Evolutionary conservation across 140 eudicot genomes (phyloP).

Genomic region (Bidens hawaiensis): DNA sequence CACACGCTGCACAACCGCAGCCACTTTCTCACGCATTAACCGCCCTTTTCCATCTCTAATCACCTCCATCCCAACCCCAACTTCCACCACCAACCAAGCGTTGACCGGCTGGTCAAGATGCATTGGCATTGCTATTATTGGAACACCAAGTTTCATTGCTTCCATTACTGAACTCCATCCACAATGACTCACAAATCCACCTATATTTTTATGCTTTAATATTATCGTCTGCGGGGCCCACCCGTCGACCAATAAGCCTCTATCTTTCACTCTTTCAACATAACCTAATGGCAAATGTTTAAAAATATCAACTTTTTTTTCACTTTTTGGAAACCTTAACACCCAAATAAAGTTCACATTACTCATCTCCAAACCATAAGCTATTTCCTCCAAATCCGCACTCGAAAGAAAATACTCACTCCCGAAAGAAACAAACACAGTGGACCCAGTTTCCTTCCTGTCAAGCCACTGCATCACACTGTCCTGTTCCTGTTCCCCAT

Average conservation of each 20-base stretch:
- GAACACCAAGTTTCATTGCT: conserved; percentile 33
- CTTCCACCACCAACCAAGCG: too few relatives aligned
- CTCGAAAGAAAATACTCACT: conserved; percentile 36
- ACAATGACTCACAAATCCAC: too few relatives aligned
- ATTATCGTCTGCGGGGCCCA: conserved; percentile 46
- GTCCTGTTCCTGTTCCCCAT: background rate
- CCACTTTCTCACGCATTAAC: conserved; percentile 16
- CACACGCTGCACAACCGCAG: too few relatives aligned
- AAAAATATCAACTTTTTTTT: background rate
- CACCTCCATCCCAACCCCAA: conserved; percentile 34
- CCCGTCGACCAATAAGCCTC: conserved; percentile 25
- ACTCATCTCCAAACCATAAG: conserved; percentile 34
- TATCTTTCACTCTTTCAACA: conserved; percentile 19
- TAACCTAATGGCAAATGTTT: conserved; percentile 28
- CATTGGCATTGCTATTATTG: conserved; percentile 42
- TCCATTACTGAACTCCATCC: too few relatives aligned
- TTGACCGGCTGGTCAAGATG: conserved; percentile 42
- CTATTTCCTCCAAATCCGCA: conserved; percentile 27
- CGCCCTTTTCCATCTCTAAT: conserved; percentile 26
- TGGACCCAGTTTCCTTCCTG: too few relatives aligned
- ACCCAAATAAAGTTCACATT: too few relatives aligned
- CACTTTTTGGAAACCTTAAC: conserved; percentile 28
- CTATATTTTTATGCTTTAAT: conserved; percentile 23
- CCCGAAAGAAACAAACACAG: too few relatives aligned
- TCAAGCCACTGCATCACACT: conserved; percentile 27